Conservation (phyloP, 805 yeast species). For the Priceomyces carsonii region DNA sequence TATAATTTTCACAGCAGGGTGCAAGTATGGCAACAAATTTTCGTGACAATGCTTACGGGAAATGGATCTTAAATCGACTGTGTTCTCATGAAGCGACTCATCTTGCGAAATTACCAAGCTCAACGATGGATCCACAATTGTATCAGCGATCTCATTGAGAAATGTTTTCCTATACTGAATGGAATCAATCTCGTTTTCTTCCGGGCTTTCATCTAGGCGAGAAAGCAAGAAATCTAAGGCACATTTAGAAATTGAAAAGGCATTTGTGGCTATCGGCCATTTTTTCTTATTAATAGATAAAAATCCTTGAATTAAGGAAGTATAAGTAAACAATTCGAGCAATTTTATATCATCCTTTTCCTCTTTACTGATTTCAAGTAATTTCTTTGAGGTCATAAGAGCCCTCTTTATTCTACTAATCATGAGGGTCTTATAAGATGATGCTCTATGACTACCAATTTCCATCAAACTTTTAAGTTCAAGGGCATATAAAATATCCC, state of each 20-base stretch:
- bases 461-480: slow-evolving; percentile 60
- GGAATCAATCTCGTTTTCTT: slow-evolving; percentile 18
- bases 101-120: slow-evolving; percentile 52
- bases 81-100: slow-evolving; percentile 18
- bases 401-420: slow-evolving; percentile 71
- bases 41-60: slow-evolving; percentile 46
- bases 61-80: slow-evolving; percentile 51
- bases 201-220: slow-evolving; percentile 7
- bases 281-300: slow-evolving; percentile 51
- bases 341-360: slow-evolving; percentile 34
- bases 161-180: slow-evolving; percentile 33
- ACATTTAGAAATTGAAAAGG: slow-evolving; percentile 62
- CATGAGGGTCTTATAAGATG: slow-evolving; percentile 47
- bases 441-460: slow-evolving; percentile 47
- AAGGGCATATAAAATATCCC: slow-evolving; percentile 70
- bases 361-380: slow-evolving; percentile 41
- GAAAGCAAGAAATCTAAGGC: slow-evolving; percentile 51
- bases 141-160: slow-evolving; percentile 56
- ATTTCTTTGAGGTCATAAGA: slow-evolving; percentile 39
- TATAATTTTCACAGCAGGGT: slow-evolving; percentile 43
- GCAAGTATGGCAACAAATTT: slow-evolving; percentile 31
- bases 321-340: slow-evolving; percentile 35
- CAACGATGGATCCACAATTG: slow-evolving; percentile 66
- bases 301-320: slow-evolving; percentile 54
- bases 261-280: slow-evolving; percentile 54